These are phyloP conservation scores for Fusarium continuum DNA, from an alignment of 2,329 filamentous ascomycete species.

Conservation along the genomic window DNA sequence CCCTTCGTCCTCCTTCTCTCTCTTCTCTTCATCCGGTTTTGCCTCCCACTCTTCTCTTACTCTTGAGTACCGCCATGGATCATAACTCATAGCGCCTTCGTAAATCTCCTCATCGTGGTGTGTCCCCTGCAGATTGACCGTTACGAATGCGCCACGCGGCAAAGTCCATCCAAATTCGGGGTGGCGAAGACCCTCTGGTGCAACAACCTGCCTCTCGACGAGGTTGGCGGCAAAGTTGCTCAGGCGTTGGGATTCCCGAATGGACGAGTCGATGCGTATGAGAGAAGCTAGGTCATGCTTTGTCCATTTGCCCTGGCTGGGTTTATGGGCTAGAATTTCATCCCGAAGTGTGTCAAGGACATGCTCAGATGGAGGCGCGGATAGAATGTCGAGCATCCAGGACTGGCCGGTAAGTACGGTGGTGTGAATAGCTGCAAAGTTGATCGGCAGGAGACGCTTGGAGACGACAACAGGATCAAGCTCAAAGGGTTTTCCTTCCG, in stretches of 20 bases:
- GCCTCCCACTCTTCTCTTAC: conserved; percentile 52
- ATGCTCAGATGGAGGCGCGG: conserved; percentile 47
- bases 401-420: conserved; percentile 62
- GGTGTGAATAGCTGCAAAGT: conserved; percentile 69
- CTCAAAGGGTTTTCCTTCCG: conserved; percentile 55
- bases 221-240: conserved; percentile 59
- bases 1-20: conserved; percentile 44
- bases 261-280: conserved; percentile 59
- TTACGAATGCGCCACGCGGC: conserved; percentile 55
- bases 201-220: conserved; percentile 57
- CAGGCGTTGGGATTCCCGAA: conserved; percentile 62
- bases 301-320: conserved; percentile 54
- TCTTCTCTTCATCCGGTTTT: conserved; percentile 42
- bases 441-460: conserved; percentile 62
- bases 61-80: conserved; percentile 60
- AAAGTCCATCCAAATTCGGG: conserved; percentile 45
- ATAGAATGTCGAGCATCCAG: conserved; percentile 57
- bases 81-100: conserved; percentile 53
- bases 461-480: conserved; percentile 59
- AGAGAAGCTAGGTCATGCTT: conserved; percentile 56
- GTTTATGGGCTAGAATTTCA: conserved; percentile 49
- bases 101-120: conserved; percentile 59
- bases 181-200: conserved; percentile 55
- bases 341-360: conserved; percentile 54
- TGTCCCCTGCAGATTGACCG: conserved; percentile 55